Conservation (phyloP, 176 grass and related monocot species). For the Dendrocalamus sinicus region DNA sequence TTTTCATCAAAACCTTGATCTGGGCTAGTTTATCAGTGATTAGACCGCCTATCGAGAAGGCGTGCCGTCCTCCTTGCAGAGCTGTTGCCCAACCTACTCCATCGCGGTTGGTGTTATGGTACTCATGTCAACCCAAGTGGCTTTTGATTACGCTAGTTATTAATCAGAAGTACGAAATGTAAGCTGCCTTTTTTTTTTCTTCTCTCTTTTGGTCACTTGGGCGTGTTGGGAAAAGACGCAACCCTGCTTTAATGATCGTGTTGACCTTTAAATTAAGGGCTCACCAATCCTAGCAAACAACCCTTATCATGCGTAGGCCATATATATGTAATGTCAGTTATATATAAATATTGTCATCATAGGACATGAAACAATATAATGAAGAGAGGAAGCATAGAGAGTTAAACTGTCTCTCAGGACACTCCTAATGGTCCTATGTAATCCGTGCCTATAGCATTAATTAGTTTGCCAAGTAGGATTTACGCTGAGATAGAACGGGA, state of each 20-base stretch:
- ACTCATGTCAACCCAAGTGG: not conserved
- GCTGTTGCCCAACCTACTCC: not conserved
- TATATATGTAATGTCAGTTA: too few relatives aligned
- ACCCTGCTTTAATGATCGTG: constrained; percentile 48
- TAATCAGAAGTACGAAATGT: too few relatives aligned
- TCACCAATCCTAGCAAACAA: constrained; percentile 44
- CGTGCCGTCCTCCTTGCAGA: not conserved
- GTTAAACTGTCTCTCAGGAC: too few relatives aligned
- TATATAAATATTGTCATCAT: too few relatives aligned
- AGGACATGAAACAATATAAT: too few relatives aligned
- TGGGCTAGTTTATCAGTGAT: not conserved
- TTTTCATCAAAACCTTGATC: not conserved
- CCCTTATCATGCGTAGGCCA: not conserved
- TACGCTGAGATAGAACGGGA: fast-evolving
- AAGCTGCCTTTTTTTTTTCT: not conserved
- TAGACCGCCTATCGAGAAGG: not conserved
- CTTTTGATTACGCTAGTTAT: not conserved
- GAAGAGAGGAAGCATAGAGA: too few relatives aligned
- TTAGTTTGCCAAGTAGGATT: too few relatives aligned
- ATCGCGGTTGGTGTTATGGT: not conserved
- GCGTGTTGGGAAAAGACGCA: constrained; percentile 48
- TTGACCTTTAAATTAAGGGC: constrained; percentile 38
- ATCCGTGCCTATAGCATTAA: too few relatives aligned
- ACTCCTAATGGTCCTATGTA: too few relatives aligned
- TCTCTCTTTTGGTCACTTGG: constrained; percentile 18